Percentiles rank a stretch among this genome's conserved stretches.
Conservation (phyloP, 257 asterid genomes). For the Solanum paucissectum region DNA sequence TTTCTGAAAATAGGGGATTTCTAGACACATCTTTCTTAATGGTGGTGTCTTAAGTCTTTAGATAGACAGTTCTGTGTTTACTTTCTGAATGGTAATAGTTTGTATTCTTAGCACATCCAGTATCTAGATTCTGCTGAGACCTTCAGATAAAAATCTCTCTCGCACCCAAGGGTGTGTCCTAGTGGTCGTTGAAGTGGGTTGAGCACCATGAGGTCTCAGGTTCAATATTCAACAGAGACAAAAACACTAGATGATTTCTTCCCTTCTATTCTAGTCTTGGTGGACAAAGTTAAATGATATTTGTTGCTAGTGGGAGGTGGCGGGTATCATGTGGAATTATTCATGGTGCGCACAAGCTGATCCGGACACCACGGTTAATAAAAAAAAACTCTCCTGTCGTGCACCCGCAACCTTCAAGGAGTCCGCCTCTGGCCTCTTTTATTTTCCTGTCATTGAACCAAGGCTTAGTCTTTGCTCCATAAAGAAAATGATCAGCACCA, state of each 20-base stretch:
- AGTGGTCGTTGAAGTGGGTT: neutral
- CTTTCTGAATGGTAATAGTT: neutral
- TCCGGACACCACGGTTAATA: neutral
- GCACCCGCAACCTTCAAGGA: neutral
- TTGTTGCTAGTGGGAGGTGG: neutral
- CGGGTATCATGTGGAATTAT: neutral
- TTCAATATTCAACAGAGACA: neutral
- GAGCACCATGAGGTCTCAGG: neutral
- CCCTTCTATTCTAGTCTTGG: neutral
- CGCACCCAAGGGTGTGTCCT: neutral
- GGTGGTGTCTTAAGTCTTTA: slow-evolving; percentile 6
- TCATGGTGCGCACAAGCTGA: neutral
- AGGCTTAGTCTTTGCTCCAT: neutral
- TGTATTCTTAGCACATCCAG: neutral
- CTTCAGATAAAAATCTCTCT: neutral
- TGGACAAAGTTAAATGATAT: neutral
- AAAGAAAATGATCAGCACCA: neutral
- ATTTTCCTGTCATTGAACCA: neutral
- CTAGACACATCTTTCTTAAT: neutral
- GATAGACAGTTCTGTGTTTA: neutral
- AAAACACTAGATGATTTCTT: neutral
- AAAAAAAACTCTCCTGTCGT: neutral
- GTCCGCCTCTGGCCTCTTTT: neutral
- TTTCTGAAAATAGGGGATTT: slow-evolving; percentile 9
- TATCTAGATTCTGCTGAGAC: neutral